A percentile compares a stretch with the other conserved stretches of the same genome.
Evolutionary conservation across 2,329 filamentous ascomycete genomes (phyloP).

Genomic region (Cercospora berteroae): DNA sequence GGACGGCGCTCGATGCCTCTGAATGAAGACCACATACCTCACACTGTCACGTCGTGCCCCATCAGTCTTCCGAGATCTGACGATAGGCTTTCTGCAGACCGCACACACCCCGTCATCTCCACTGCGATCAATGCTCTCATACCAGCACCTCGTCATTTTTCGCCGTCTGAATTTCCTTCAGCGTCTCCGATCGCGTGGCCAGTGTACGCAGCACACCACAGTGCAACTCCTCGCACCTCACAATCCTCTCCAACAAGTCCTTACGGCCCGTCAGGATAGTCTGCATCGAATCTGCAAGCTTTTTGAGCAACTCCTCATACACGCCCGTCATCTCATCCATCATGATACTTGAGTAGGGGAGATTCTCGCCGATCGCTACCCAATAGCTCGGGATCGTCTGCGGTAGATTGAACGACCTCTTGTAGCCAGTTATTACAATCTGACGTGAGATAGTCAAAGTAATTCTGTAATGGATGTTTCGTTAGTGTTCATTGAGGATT

Average conservation of each 20-base stretch:
- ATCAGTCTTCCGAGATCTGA: too few species aligned
- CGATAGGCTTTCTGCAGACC: background rate
- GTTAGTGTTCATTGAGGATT: too few species aligned
- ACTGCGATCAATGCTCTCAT: background rate
- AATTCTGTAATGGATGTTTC: too few species aligned
- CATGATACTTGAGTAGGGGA: too few species aligned
- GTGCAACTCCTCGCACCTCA: background rate
- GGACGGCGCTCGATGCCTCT: too few species aligned
- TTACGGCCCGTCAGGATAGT: background rate
- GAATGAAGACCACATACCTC: too few species aligned
- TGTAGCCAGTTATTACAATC: too few species aligned
- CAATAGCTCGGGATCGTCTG: too few species aligned
- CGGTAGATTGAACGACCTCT: too few species aligned
- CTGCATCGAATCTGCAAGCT: background rate
- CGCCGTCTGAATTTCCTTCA: background rate
- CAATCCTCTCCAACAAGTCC: background rate
- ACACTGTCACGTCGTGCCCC: too few species aligned
- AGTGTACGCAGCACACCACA: background rate
- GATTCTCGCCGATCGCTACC: too few species aligned
- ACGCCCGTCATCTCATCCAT: background rate
- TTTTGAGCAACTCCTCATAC: background rate
- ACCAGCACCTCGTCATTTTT: background rate
- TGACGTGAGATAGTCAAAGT: too few species aligned
- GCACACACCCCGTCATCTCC: background rate
- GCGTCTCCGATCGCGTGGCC: background rate